Evolutionary conservation across 352 stramenopile genomes (phyloP).

Genomic region (Phytopythium helicoides): DNA sequence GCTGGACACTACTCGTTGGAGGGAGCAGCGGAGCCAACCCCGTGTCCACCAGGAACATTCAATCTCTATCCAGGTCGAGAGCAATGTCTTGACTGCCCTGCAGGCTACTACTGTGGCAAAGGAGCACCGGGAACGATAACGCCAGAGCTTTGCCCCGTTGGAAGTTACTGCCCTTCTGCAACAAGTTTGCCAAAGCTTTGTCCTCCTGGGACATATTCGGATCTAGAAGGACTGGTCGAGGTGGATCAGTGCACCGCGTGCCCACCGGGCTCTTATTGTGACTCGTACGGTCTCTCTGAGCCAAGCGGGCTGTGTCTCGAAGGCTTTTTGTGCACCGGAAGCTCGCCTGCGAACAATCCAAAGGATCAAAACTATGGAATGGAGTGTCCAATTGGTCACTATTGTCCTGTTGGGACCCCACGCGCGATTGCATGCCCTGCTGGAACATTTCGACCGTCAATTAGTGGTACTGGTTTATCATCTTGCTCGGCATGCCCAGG

Average conservation of each 20-base stretch:
- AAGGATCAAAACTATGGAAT: constrained; percentile 42
- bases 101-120: constrained; percentile 67
- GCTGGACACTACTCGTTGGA: constrained; percentile 51
- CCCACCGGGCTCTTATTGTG: constrained; percentile 84
- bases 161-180: constrained; percentile 63
- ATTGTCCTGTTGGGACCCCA: constrained; percentile 65
- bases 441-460: constrained; percentile 49
- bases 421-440: constrained; percentile 52
- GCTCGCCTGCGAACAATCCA: constrained; percentile 58
- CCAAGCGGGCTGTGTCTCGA: constrained; percentile 60
- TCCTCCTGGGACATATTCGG: constrained; percentile 51
- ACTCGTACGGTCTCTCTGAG: constrained; percentile 63
- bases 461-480: constrained; percentile 42
- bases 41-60: constrained; percentile 58
- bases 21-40: constrained; percentile 36
- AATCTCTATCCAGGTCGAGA: constrained; percentile 55
- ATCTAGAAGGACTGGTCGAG: constrained; percentile 55
- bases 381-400: constrained; percentile 65
- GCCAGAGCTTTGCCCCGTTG: constrained; percentile 49
- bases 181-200: constrained; percentile 65
- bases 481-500: constrained; percentile 73
- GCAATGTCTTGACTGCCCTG: constrained; percentile 60
- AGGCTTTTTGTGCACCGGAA: constrained; percentile 58
- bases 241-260: constrained; percentile 79
- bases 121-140: constrained; percentile 37